phyloP scores from a whole-genome alignment of 2,329 filamentous ascomycete genomes.

The Aspergillus fijiensis region DNA sequence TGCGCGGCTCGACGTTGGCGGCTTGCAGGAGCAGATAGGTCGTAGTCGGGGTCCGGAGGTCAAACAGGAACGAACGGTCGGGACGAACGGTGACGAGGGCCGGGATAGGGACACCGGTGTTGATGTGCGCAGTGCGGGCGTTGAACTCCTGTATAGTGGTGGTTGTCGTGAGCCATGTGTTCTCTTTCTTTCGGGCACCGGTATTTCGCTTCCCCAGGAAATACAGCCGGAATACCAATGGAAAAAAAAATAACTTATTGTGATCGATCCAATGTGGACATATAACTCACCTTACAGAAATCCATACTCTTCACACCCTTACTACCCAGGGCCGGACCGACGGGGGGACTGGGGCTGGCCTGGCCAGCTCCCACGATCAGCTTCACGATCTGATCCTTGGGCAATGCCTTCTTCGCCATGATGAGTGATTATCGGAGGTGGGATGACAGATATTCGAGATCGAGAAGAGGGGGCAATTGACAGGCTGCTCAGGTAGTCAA shows the following conservation, averaged over 20 bases:
- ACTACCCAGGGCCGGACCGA: slow-evolving; percentile 91
- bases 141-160: slow-evolving; percentile 80
- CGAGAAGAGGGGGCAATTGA: neutral
- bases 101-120: slow-evolving; percentile 79
- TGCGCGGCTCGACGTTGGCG: slow-evolving; percentile 68
- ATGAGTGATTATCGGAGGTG: slow-evolving; percentile 10
- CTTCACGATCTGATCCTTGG: slow-evolving; percentile 80
- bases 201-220: too few species aligned
- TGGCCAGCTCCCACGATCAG: slow-evolving; percentile 96
- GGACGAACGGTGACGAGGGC: slow-evolving; percentile 88
- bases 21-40: slow-evolving; percentile 85
- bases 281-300: slow-evolving; percentile 81
- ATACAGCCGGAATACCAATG: too few species aligned
- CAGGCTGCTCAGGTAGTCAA: neutral
- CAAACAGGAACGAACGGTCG: slow-evolving; percentile 90
- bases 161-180: slow-evolving; percentile 7
- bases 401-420: slow-evolving; percentile 55
- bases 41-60: slow-evolving; percentile 90
- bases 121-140: slow-evolving; percentile 83
- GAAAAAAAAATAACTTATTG: too few species aligned
- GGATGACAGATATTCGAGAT: neutral
- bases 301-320: slow-evolving; percentile 99
- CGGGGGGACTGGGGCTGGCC: slow-evolving; percentile 89
- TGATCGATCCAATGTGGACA: neutral
- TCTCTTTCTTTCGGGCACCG: neutral